These are phyloP conservation scores for Debaryomyces subglobosus DNA, from an alignment of 1,139 yeast genomes.

Conservation along the genomic window DNA sequence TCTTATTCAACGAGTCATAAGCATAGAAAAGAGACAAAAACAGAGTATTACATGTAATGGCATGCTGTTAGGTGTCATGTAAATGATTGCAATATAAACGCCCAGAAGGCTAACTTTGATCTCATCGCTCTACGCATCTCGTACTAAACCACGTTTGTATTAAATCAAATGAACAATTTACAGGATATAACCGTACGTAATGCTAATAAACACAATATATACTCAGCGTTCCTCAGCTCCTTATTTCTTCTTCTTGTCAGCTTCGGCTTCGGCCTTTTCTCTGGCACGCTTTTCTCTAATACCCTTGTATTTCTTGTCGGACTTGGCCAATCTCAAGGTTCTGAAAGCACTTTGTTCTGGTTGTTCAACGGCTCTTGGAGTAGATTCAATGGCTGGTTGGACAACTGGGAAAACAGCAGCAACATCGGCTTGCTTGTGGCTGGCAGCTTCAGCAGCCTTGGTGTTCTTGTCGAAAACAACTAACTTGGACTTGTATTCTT, in stretches of 20 bases:
- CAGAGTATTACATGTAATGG: too few relatives aligned
- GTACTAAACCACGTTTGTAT: conserved; percentile 7
- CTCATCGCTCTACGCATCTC: conserved; percentile 1
- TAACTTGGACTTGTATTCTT: conserved; percentile 95
- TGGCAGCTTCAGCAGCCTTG: conserved; percentile 68
- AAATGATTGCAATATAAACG: too few relatives aligned
- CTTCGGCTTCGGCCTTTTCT: conserved; percentile 98
- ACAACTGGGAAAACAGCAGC: conserved; percentile 91
- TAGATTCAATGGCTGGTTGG: conserved; percentile 71
- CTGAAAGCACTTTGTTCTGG: conserved; percentile 90
- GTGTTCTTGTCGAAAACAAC: conserved; percentile 94
- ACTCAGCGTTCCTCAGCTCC: conserved; percentile 8
- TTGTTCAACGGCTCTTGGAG: conserved; percentile 88
- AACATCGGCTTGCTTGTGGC: conserved; percentile 75
- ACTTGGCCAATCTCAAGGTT: conserved; percentile 94
- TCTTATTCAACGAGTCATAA: too few relatives aligned
- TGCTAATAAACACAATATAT: conserved; percentile 7
- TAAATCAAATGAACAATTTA: conserved; percentile 8
- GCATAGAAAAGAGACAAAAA: too few relatives aligned
- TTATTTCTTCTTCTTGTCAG: conserved; percentile 94
- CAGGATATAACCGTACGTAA: conserved; percentile 7
- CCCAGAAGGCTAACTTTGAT: not conserved
- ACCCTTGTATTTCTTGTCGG: conserved; percentile 92
- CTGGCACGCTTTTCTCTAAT: conserved; percentile 96
- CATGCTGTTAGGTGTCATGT: too few relatives aligned